Conservation (phyloP, 495 filamentous ascomycete genomes). For the Neurospora africana region DNA sequence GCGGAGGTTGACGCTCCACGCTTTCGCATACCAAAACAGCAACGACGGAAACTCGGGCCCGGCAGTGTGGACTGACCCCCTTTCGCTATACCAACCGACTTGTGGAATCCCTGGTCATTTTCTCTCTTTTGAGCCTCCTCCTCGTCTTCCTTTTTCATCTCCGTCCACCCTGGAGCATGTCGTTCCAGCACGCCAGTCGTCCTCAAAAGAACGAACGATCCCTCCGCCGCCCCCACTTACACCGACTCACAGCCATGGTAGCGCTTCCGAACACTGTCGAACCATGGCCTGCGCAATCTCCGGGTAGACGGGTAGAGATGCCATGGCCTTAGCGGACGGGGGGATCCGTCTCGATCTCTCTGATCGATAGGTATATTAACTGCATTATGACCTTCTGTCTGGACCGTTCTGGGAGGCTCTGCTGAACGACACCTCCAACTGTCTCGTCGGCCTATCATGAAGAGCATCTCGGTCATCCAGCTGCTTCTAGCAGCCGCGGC, state of each 20-base stretch:
- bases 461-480: slow-evolving; percentile 19
- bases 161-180: slow-evolving; percentile 7
- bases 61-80: not conserved
- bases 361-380: slow-evolving; percentile 12
- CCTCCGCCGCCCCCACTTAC: not conserved
- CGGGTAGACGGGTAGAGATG: slow-evolving; percentile 9
- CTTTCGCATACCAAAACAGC: slow-evolving; percentile 5
- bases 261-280: not conserved
- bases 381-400: slow-evolving; percentile 1
- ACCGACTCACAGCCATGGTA: not conserved
- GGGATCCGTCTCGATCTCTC: not conserved
- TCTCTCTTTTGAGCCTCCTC: not conserved
- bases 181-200: not conserved
- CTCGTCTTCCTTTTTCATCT: not conserved
- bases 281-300: not conserved
- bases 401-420: slow-evolving; percentile 4
- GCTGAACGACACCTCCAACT: not conserved
- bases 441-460: slow-evolving; percentile 17
- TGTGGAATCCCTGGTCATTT: slow-evolving; percentile 9
- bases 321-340: not conserved
- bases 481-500: slow-evolving; percentile 24
- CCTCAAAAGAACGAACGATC: not conserved
- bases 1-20: slow-evolving; percentile 19
- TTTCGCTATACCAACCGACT: slow-evolving; percentile 8
- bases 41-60: slow-evolving; percentile 14